phyloP scores from a whole-genome alignment of 2,329 filamentous ascomycete genomes.

The Sphaerulina musiva region DNA sequence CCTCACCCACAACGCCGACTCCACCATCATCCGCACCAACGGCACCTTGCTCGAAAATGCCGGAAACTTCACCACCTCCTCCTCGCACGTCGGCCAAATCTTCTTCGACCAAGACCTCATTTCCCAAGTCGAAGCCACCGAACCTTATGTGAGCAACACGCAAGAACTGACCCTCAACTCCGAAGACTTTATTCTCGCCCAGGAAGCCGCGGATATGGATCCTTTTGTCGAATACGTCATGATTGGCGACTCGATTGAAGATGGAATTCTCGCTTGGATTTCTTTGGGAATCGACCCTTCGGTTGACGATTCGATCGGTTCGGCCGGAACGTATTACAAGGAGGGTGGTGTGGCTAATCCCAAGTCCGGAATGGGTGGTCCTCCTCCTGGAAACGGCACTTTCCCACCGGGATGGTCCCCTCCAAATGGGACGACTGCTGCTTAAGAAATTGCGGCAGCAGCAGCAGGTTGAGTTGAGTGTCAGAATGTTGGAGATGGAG shows the following conservation, averaged over 20 bases:
- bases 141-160: slow-evolving; percentile 42
- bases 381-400: slow-evolving; percentile 3
- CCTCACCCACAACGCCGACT: slow-evolving; percentile 35
- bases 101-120: slow-evolving; percentile 59
- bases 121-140: slow-evolving; percentile 42
- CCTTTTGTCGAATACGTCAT: slow-evolving; percentile 54
- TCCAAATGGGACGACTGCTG: slow-evolving; percentile 1
- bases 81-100: slow-evolving; percentile 57
- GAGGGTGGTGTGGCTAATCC: slow-evolving; percentile 22
- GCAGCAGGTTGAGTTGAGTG: no score
- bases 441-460: not conserved
- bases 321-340: slow-evolving; percentile 19
- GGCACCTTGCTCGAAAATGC: slow-evolving; percentile 46
- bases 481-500: no score
- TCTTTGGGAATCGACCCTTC: slow-evolving; percentile 45
- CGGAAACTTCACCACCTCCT: slow-evolving; percentile 28
- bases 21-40: slow-evolving; percentile 36
- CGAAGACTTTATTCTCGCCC: slow-evolving; percentile 45
- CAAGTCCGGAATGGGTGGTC: slow-evolving; percentile 16
- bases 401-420: slow-evolving; percentile 3
- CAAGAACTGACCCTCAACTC: slow-evolving; percentile 45
- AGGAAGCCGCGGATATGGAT: slow-evolving; percentile 46
- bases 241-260: slow-evolving; percentile 47
- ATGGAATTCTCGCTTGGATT: slow-evolving; percentile 52
- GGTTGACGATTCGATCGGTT: slow-evolving; percentile 19